phyloP scores from a whole-genome alignment of 2,329 filamentous ascomycete species.

The Pestalotiopsis fici region DNA sequence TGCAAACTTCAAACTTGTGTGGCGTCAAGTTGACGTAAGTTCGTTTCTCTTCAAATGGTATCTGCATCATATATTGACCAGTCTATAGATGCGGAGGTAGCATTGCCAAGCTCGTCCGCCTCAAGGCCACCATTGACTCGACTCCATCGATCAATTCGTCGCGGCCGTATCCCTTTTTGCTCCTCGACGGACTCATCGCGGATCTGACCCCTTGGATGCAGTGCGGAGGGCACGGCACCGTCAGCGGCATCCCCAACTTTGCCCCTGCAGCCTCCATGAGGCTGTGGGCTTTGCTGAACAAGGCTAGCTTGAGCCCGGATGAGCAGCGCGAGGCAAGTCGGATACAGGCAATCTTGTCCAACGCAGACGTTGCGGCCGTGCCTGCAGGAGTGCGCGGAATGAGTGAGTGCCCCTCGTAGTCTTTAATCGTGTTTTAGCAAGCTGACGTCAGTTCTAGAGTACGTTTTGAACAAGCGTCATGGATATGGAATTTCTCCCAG shows the following conservation, averaged over 20 bases:
- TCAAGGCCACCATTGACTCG: conserved; percentile 14
- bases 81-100: conserved; percentile 21
- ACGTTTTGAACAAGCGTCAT: conserved; percentile 20
- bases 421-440: neutral
- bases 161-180: conserved; percentile 20
- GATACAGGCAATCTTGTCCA: conserved; percentile 20
- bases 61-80: neutral
- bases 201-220: conserved; percentile 25
- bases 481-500: conserved; percentile 19
- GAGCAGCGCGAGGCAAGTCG: conserved; percentile 15
- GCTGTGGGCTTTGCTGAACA: conserved; percentile 21
- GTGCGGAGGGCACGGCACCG: conserved; percentile 22
- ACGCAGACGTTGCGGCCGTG: conserved; percentile 22
- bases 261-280: conserved; percentile 21
- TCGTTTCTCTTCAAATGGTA: neutral
- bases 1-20: conserved; percentile 18
- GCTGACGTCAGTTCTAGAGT: conserved; percentile 14
- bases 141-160: conserved; percentile 13
- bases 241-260: conserved; percentile 24
- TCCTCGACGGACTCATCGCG: conserved; percentile 23
- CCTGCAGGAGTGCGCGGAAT: conserved; percentile 23
- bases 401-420: conserved; percentile 16
- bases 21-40: conserved; percentile 23
- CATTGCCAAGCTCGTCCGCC: conserved; percentile 21
- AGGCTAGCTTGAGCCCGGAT: conserved; percentile 5